Evolutionary conservation across 2,329 filamentous ascomycete species (phyloP), one percentile per base, ranked within the genome.

Genomic region (Diplocarpon rosae): DNA sequence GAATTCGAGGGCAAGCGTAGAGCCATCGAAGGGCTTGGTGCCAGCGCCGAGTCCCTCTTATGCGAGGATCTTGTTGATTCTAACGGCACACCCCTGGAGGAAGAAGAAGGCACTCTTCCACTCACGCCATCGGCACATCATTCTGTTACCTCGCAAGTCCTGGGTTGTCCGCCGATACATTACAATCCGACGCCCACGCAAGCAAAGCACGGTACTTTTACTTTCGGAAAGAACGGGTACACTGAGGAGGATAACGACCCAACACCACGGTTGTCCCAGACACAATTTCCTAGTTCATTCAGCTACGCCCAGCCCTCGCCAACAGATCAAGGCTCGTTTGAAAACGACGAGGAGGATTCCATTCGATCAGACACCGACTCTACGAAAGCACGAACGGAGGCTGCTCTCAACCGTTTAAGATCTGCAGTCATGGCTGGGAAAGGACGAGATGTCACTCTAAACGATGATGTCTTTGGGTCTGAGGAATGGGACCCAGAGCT

Each of bases 401-500:
- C 27, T 15, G 41, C 34, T 10, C 33, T 43, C 30, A 14, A 32
- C 30, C 30, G 30, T 24, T 7, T 24, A 24, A 24, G 20, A 24
- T 24, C 30, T 12, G 32, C 27, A 14, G 35, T 32, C 14, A 37
- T 43, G 34, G 15, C 33, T 6, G 30, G 17, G 15, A 37, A 37
- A 28, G 41, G 34, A 30, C 28, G 20, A 28, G 33, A 37, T 13
- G 28, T 43, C 10, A n/a, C n/a, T 9, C 11, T 37, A 10, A 49
- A 56, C 7, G 33, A 35, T 10, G 58, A 61, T 39, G 52, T 50
- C 4, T 61, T 62, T 33, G 59, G 62, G 42, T 52, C 53, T 1
- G 39, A 59, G 13, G 56, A 59, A 16, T 60, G 59, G 58, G 54
- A 61, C 43, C 53, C 56, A 7, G 52, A 58, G 44, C 47, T 60